Evolutionary conservation across 2,329 filamentous ascomycete genomes (phyloP).

Genomic region (Hypoxylon sp.): DNA sequence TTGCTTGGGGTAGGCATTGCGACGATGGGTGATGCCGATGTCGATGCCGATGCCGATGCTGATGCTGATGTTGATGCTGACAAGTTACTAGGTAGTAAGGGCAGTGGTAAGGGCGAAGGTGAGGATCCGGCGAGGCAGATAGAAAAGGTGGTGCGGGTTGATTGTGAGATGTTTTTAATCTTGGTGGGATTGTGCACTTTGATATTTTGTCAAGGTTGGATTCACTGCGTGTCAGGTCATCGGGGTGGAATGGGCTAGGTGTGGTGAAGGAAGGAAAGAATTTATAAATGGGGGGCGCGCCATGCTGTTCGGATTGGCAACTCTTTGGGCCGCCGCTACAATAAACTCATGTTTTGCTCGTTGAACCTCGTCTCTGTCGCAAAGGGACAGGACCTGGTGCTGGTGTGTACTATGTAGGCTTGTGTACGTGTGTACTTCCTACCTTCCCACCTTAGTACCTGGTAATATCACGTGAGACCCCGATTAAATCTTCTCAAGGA

Average conservation of each 20-base stretch:
- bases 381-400: background rate
- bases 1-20: slow-evolving; percentile 55
- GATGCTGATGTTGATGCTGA: background rate
- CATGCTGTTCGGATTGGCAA: slow-evolving; percentile 3
- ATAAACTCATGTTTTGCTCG: slow-evolving; percentile 5
- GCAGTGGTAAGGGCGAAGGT: slow-evolving; percentile 22
- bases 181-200: slow-evolving; percentile 42
- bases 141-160: slow-evolving; percentile 27
- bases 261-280: slow-evolving; percentile 1
- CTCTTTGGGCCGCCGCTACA: background rate
- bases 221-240: slow-evolving; percentile 38
- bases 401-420: background rate
- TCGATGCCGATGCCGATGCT: background rate
- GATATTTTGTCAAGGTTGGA: slow-evolving; percentile 36
- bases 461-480: slow-evolving; percentile 4
- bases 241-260: slow-evolving; percentile 38
- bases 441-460: background rate
- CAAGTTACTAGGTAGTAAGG: background rate
- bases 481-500: background rate
- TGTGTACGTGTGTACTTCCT: background rate
- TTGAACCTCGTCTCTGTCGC: slow-evolving; percentile 4
- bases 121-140: slow-evolving; percentile 24
- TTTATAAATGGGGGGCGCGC: slow-evolving; percentile 6
- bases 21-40: slow-evolving; percentile 18
- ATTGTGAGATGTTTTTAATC: slow-evolving; percentile 30